phyloP scores from a whole-genome alignment of 1,139 yeast genomes.

The Saccharomycopsis hybrid region DNA sequence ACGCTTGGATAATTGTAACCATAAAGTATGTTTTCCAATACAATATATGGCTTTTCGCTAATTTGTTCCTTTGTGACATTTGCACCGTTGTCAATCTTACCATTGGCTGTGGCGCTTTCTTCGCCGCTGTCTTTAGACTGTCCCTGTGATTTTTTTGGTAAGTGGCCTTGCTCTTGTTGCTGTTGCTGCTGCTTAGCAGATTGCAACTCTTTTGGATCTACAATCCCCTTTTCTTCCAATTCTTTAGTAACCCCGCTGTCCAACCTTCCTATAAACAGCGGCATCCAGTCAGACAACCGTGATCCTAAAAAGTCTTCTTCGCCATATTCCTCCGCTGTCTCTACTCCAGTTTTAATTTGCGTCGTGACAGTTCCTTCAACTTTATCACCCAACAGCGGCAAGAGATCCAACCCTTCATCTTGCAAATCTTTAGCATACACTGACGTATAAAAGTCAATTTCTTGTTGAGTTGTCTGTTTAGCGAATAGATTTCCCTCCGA shows the following conservation, averaged over 20 bases:
- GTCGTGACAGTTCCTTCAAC: constrained; percentile 10
- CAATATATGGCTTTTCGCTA: constrained; percentile 38
- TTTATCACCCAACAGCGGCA: constrained; percentile 15
- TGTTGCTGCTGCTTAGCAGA: constrained; percentile 4
- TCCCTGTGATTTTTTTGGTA: neutral
- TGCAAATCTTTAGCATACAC: constrained; percentile 26
- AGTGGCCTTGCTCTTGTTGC: neutral
- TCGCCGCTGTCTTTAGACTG: neutral
- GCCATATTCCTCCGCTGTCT: constrained; percentile 13
- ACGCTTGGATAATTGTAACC: constrained; percentile 65
- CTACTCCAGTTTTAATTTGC: too few species aligned
- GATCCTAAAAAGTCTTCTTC: constrained; percentile 33
- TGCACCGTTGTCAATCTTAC: neutral
- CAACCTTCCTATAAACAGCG: constrained; percentile 37
- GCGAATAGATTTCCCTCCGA: constrained; percentile 58
- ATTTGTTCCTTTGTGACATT: neutral
- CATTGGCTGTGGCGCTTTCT: neutral
- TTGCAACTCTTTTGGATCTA: constrained; percentile 5
- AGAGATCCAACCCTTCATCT: constrained; percentile 19
- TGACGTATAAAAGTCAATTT: constrained; percentile 60
- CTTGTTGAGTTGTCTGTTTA: constrained; percentile 60
- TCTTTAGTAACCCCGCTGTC: constrained; percentile 33
- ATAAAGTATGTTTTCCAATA: constrained; percentile 62
- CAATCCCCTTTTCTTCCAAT: constrained; percentile 16
- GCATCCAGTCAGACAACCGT: constrained; percentile 49